Evolutionary conservation across 257 asterid genomes (phyloP).

Genomic region (Penstemon eatonii): DNA sequence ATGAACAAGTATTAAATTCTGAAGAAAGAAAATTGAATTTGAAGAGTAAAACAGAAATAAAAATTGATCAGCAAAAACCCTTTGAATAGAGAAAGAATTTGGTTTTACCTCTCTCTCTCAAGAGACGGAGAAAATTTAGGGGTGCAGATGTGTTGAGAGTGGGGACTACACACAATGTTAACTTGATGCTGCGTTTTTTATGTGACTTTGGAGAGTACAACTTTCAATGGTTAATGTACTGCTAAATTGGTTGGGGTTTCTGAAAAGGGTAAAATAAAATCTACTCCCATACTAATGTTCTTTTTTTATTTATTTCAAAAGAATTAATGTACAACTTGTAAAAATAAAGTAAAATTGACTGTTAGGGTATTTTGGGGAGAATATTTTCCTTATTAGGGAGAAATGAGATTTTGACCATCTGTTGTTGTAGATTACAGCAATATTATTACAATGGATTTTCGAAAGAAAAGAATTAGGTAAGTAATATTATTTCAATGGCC

Average conservation of each 20-base stretch:
- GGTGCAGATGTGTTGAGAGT: slow-evolving; percentile 35
- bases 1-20: neutral
- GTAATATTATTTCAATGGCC: too few relatives aligned
- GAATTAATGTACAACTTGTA: neutral
- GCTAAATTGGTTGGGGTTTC: slow-evolving; percentile 2
- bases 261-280: too few relatives aligned
- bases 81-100: slow-evolving; percentile 23
- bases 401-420: too few relatives aligned
- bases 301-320: neutral
- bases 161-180: slow-evolving; percentile 32
- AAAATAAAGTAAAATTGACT: neutral
- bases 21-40: neutral
- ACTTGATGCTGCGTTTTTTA: slow-evolving; percentile 31
- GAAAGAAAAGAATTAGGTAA: too few relatives aligned
- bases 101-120: slow-evolving; percentile 42
- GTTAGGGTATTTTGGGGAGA: neutral
- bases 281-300: too few relatives aligned
- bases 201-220: slow-evolving; percentile 15
- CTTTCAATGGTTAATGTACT: slow-evolving; percentile 33
- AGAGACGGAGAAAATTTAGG: slow-evolving; percentile 31
- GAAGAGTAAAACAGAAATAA: neutral
- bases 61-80: slow-evolving; percentile 35
- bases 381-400: neutral
- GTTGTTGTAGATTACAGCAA: too few relatives aligned
- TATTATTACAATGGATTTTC: too few relatives aligned